Evolutionary conservation across 768 basidiomycete genomes (phyloP), one percentile per base, ranked within the genome.

Genomic region (Phaeotremella skinneri): DNA sequence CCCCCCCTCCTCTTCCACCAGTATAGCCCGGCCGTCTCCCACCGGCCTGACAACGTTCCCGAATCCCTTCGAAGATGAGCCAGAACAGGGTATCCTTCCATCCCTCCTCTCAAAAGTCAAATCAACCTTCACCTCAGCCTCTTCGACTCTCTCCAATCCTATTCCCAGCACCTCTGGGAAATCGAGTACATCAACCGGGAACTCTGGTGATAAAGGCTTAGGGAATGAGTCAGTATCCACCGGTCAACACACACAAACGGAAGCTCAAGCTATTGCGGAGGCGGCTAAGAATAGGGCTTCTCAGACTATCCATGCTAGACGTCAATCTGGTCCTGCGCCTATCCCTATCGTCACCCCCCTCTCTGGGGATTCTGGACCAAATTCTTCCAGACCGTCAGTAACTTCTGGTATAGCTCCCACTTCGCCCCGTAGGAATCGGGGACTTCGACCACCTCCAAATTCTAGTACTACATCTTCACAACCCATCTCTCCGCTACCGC

Each of bases 21-120:
- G 34, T 37, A 37, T 37, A 37, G 7, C 34, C 17, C 11, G 21
- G 23, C 43, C 43, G 13, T 45, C 43, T 7, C 43, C 43, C 13
- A 45, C 43, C 6, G 20, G 53, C n/a, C 59, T 73, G 25, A 73
- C 72, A 2, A 70, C 67, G 3, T 73, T 73, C 51, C 72, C 72
- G 5, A 66, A 70, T 32, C 64, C 69, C 0, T 73, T 70, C 55
- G 64, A 66, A 21, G 72, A 73, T 52, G 71, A 70, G 41, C 72
- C 69, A 13, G 72, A 73, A 55, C 69, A 66, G 43, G 72, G 72
- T 9, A 55, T 70, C 20, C 48, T 73, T n/a, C 72, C 72, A 0
- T 47, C 69, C 3, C 51, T 73, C 9, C 54, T 73, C 2, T 73
- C 72, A 4, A 73, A 69, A 49, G 72, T 73, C 48, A 73, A 73